Evolutionary conservation across 106 monocot species (phyloP).

Genomic region (Xerophyta viscosa): DNA sequence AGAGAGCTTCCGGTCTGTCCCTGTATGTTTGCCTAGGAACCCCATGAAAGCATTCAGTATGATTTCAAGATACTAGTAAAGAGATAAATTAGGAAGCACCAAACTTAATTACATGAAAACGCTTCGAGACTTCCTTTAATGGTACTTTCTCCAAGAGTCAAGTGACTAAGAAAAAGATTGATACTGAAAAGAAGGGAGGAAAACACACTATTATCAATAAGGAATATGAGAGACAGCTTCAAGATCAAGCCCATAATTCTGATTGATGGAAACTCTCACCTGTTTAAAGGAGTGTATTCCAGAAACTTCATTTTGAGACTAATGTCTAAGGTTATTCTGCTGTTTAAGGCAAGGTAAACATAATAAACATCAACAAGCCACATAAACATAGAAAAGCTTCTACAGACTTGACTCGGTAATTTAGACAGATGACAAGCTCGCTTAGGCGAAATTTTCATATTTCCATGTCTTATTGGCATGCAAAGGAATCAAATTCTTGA

Average conservation of each 20-base stretch:
- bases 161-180: conserved; percentile 67
- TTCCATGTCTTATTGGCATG: too few species aligned
- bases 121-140: conserved; percentile 80
- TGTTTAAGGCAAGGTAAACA: too few species aligned
- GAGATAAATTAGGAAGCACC: not conserved
- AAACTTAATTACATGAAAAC: conserved; percentile 58
- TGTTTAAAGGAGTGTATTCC: conserved; percentile 70
- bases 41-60: not conserved
- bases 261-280: too few species aligned
- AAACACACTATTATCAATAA: not conserved
- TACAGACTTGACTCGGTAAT: too few species aligned
- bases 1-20: conserved; percentile 64
- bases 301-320: conserved; percentile 72
- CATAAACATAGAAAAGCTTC: too few species aligned
- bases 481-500: too few species aligned
- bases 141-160: conserved; percentile 86
- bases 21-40: conserved; percentile 72
- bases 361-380: too few species aligned
- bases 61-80: not conserved
- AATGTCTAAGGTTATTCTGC: not conserved
- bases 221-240: not conserved
- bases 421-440: too few species aligned
- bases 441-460: too few species aligned
- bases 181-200: conserved; percentile 33
- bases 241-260: too few species aligned